Percentiles rank a stretch among this genome's conserved stretches.
Conservation (phyloP, 495 filamentous ascomycete genomes). For the Darksidea phi region DNA sequence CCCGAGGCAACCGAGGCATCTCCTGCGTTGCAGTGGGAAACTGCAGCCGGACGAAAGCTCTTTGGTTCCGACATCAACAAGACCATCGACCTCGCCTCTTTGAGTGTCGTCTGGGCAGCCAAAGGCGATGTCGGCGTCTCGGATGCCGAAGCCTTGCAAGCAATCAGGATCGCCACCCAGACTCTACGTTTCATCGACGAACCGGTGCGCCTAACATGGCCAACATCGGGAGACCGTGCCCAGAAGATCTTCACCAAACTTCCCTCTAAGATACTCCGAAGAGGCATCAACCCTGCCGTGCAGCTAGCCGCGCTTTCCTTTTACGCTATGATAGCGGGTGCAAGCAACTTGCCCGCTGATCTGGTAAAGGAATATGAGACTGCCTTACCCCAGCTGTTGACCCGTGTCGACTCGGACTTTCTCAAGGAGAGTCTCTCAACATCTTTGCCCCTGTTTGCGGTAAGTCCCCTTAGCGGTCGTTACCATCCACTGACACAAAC, state of each 20-base stretch:
- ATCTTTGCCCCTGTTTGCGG: constrained; percentile 24
- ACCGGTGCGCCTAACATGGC: constrained; percentile 49
- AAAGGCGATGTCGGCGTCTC: constrained; percentile 48
- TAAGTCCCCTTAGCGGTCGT: constrained; percentile 4
- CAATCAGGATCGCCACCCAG: constrained; percentile 52
- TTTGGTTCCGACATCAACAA: constrained; percentile 54
- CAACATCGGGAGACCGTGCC: neutral
- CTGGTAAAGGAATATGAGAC: constrained; percentile 6
- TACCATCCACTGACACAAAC: neutral
- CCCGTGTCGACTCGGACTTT: neutral
- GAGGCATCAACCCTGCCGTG: constrained; percentile 44
- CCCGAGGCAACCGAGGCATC: neutral
- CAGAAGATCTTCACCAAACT: constrained; percentile 51
- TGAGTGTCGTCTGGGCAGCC: constrained; percentile 55
- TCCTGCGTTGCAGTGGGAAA: constrained; percentile 20
- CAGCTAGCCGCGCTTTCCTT: constrained; percentile 43
- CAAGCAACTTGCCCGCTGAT: neutral
- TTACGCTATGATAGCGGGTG: constrained; percentile 14
- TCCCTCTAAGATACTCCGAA: constrained; percentile 49
- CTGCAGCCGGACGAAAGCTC: constrained; percentile 35
- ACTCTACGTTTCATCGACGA: constrained; percentile 50
- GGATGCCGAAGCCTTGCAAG: constrained; percentile 47
- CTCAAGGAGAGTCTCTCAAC: constrained; percentile 22
- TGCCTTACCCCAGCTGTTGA: neutral
- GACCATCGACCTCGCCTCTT: constrained; percentile 55